Base-by-base conservation (phyloP, 768 basidiomycete genomes). In the Pleurotus eryngii region DNA sequence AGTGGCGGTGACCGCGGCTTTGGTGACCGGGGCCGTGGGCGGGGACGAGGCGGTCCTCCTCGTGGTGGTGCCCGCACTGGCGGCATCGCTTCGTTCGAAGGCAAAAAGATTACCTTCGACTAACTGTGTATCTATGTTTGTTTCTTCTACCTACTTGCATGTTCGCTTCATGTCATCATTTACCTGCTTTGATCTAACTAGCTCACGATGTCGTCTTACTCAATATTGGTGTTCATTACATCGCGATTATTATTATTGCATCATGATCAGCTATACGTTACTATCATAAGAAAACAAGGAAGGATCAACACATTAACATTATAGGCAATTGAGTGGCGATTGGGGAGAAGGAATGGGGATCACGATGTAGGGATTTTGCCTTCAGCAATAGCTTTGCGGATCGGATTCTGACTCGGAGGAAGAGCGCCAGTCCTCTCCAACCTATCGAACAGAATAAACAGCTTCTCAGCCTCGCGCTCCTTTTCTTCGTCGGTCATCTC, bases 401-500 rank as follows among this genome's bases (percentile, higher is more conserved):
- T 82, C 5, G 89, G 90, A 66, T 90, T 90, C 61, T 83, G 82
- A 46, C 74, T 77, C 17, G 83, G 74, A 9, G 83, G 81, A 30
- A 92, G 65, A 45, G 84, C 81, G 18, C 92, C 91, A 46, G 77
- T 86, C 70, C 77, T 84, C 68, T 95, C 91, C 61, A 98, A 76
- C 47, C 95, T 78, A 61, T 97, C 92, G 65, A 99, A 98, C 17
- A 98, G 76, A 35, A 90, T 85, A 65, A 98, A 92, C 42, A 99
- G 76, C 66, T 87, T 87, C 76, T 98, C 95, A 55, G 95, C 89
- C 73, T 99, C 97, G 8, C 74, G 74, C 67, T 97, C 93, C 70
- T 96, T 97, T 78, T 99, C 96, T 67, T 95, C 95, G 27, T 95
- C 88, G 0, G 93, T 89, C 95, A 99, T 96, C 49, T 83, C 73